These are phyloP conservation scores for Neonectria hederae DNA, from an alignment of 2,329 filamentous ascomycete genomes.

Conservation along the genomic window DNA sequence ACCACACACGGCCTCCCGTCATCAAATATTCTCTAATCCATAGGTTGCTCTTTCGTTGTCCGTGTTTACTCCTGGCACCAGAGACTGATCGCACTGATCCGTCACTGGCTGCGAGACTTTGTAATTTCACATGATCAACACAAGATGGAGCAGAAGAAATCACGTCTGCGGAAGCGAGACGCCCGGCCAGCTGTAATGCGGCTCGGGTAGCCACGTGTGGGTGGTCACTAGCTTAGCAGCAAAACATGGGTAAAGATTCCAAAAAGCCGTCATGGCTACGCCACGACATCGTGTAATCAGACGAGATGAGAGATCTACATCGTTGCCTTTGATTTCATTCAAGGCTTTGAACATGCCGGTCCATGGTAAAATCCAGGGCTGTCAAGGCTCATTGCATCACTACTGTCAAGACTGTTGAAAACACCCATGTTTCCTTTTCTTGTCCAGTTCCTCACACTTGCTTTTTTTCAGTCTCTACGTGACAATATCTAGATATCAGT, in stretches of 20 bases:
- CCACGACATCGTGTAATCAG: neutral
- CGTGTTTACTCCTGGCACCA: neutral
- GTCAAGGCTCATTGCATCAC: neutral
- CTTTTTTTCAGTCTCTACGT: slow-evolving; percentile 2
- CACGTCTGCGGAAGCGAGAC: neutral
- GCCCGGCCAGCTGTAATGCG: neutral
- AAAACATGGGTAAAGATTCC: neutral
- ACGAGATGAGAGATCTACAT: neutral
- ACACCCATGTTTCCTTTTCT: neutral
- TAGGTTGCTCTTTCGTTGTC: neutral
- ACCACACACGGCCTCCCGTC: neutral
- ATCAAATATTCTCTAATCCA: neutral
- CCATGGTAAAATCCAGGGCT: neutral
- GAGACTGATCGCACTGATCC: neutral
- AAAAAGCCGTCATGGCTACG: neutral
- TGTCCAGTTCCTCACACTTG: neutral
- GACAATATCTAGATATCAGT: neutral
- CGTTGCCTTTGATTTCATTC: neutral
- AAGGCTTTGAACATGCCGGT: neutral
- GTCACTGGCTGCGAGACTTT: neutral
- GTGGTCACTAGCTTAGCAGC: too few relatives aligned
- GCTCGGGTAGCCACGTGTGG: neutral
- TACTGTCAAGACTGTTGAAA: neutral
- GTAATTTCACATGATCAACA: neutral
- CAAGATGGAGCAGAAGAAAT: neutral